Percentiles rank a stretch among this genome's conserved stretches.
Evolutionary conservation across 768 basidiomycete species (phyloP).

Genomic region (Podaxis carcinomalis): DNA sequence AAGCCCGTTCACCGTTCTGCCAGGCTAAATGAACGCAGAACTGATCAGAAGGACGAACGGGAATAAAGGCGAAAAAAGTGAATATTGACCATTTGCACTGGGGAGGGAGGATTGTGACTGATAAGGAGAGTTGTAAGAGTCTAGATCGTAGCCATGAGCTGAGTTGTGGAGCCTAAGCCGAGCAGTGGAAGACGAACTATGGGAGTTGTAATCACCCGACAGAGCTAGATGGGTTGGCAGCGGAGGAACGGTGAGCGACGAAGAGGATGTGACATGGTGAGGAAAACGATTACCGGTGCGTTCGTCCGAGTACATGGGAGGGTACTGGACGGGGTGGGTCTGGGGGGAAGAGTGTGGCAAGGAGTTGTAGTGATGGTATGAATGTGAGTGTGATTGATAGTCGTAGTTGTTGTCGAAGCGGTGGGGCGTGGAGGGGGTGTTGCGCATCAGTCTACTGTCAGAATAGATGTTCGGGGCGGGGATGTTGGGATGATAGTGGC

Average conservation of each 20-base stretch:
- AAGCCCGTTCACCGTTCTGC: constrained; percentile 51
- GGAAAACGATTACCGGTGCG: constrained; percentile 42
- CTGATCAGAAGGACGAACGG: not conserved
- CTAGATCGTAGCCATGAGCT: constrained; percentile 7
- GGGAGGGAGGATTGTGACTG: not conserved
- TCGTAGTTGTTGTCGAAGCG: constrained; percentile 23
- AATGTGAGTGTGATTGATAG: constrained; percentile 21
- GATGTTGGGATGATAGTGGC: not conserved
- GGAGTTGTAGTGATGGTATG: not conserved
- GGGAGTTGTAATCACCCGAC: constrained; percentile 37
- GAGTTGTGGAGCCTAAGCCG: constrained; percentile 7
- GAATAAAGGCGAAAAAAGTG: not conserved
- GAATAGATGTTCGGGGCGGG: constrained; percentile 10
- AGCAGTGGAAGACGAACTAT: constrained; percentile 27
- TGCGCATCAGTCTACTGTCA: constrained; percentile 26
- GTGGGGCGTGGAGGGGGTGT: constrained; percentile 13
- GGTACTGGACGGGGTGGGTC: constrained; percentile 25
- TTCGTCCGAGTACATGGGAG: constrained; percentile 53
- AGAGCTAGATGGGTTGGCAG: constrained; percentile 27
- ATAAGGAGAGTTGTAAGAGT: not conserved
- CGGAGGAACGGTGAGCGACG: constrained; percentile 4
- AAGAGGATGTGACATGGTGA: constrained; percentile 4
- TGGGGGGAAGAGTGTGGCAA: constrained; percentile 13
- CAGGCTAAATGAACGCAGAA: constrained; percentile 33
- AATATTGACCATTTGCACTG: not conserved